Evolutionary conservation across 2,329 filamentous ascomycete genomes (phyloP), one percentile per base, ranked within the genome.

Genomic region (Mycosphaerella sp.): DNA sequence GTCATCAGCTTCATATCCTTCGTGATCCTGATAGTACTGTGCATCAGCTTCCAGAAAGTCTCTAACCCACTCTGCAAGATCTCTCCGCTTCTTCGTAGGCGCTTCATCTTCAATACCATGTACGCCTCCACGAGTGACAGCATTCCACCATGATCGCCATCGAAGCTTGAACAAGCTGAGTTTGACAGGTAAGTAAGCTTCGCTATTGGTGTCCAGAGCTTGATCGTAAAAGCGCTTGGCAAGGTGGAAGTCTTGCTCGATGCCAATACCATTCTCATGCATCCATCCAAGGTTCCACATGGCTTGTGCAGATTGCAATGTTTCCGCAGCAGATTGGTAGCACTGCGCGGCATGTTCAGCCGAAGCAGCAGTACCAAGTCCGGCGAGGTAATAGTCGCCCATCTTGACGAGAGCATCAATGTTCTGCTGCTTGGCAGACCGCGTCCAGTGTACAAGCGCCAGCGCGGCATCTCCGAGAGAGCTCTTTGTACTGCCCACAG

Each of bases 231-330:
- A 95, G 48, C 93, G 79, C 71, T 98, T 98, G 2, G 94, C 93
- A 50, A 98, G 82, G 65, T 98, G 93, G 68, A 94, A 98, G 66
- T 98, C 93, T 67, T 98, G 93, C 49, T 87, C 85, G 16, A 97
- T 80, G 1, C 90, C 89, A 44, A 97, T 78, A 6, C 93, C 93
- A 64, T 97, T 96, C 71, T 98, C 93, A 65, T 98, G 89, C 91
- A 98, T 97, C 93, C 93, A 98, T 4, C 93, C 94, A 12, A 98
- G 76, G 63, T 98, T 97, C 80, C 89, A 98, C 51, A 96, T 81
- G 12, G 94, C 93, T 70, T 98, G 94, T 2, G 91, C 93, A 61
- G 89, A 95, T 65, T 89, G 86, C 60, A 91, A 84, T 53, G 87
- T 89, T 65, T 98, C 93, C 0, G 90, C 90, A 1, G 93, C 93